Evolutionary conservation across 169 alveolate species (phyloP).

Genomic region (Cryptosporidium bovis): DNA sequence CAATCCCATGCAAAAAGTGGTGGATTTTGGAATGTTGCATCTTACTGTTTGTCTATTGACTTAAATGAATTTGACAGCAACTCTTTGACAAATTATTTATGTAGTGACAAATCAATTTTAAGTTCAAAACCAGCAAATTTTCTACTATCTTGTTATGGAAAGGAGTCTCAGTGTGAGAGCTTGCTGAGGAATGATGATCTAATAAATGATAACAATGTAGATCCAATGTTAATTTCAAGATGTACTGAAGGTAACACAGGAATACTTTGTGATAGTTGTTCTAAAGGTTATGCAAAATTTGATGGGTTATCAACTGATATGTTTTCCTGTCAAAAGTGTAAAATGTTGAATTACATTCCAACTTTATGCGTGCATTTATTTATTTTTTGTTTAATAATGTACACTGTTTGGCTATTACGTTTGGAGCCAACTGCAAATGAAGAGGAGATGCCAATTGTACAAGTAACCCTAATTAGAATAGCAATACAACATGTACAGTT

Average conservation of each 20-base stretch:
- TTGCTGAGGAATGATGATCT: conserved; percentile 15
- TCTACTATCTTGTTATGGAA: conserved; percentile 49
- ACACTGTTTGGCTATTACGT: conserved; percentile 70
- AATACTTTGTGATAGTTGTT: conserved; percentile 54
- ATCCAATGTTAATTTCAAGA: background rate
- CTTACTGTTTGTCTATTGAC: conserved; percentile 51
- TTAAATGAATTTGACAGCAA: conserved; percentile 9
- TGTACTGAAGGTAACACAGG: conserved; percentile 70
- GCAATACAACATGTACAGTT: conserved; percentile 47
- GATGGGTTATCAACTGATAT: background rate
- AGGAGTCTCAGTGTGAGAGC: conserved; percentile 52
- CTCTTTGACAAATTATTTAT: conserved; percentile 26
- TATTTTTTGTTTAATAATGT: conserved; percentile 11
- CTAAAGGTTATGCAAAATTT: conserved; percentile 49
- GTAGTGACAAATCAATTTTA: conserved; percentile 18
- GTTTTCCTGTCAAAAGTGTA: conserved; percentile 29
- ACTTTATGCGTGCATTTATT: conserved; percentile 5
- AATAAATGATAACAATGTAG: conserved; percentile 4
- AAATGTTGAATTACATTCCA: conserved; percentile 19
- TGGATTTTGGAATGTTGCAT: conserved; percentile 73
- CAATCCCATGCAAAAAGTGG: conserved; percentile 5
- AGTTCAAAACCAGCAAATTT: conserved; percentile 12
- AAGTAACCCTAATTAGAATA: conserved; percentile 26
- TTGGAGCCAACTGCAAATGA: conserved; percentile 75
- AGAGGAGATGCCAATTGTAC: conserved; percentile 69